Conservation (phyloP, 2,329 filamentous ascomycete genomes). For the Colletotrichum sp. region DNA sequence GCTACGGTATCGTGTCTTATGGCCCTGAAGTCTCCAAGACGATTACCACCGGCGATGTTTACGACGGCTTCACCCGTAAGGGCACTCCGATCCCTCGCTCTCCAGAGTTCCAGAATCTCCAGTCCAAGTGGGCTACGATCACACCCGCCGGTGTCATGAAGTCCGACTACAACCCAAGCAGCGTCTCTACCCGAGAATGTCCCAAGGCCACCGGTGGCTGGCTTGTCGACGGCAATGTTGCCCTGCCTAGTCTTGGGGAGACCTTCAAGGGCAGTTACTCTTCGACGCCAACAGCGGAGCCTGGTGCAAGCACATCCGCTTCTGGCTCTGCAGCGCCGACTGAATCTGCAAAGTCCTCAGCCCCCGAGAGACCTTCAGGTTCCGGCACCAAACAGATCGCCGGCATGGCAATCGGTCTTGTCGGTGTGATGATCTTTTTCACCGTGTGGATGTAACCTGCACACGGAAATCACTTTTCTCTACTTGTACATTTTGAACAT, state of each 20-base stretch:
- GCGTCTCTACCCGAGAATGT: conserved; percentile 69
- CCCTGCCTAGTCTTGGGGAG: conserved; percentile 72
- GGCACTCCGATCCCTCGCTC: conserved; percentile 75
- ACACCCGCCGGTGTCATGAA: conserved; percentile 71
- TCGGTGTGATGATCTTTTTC: conserved; percentile 57
- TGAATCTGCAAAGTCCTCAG: conserved; percentile 34
- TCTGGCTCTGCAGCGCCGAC: conserved; percentile 28
- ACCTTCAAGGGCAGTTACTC: conserved; percentile 36
- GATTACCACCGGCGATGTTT: conserved; percentile 57
- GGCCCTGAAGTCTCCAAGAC: conserved; percentile 61
- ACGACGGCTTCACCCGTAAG: conserved; percentile 71
- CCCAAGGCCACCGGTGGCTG: conserved; percentile 74
- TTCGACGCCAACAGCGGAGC: conserved; percentile 17
- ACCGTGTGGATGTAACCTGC: conserved; percentile 50
- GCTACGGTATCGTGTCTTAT: conserved; percentile 83
- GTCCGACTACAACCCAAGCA: conserved; percentile 67
- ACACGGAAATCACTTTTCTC: background rate
- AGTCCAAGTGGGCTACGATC: conserved; percentile 76
- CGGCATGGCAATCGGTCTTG: conserved; percentile 53
- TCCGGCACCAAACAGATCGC: conserved; percentile 51
- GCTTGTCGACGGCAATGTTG: conserved; percentile 73
- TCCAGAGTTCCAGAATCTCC: conserved; percentile 82
- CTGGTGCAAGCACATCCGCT: background rate
- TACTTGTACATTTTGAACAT: conserved; percentile 8
- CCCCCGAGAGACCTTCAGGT: conserved; percentile 34